These are phyloP conservation scores for Oryza punctata DNA, from an alignment of 176 grass and related monocot species.

Conservation along the genomic window DNA sequence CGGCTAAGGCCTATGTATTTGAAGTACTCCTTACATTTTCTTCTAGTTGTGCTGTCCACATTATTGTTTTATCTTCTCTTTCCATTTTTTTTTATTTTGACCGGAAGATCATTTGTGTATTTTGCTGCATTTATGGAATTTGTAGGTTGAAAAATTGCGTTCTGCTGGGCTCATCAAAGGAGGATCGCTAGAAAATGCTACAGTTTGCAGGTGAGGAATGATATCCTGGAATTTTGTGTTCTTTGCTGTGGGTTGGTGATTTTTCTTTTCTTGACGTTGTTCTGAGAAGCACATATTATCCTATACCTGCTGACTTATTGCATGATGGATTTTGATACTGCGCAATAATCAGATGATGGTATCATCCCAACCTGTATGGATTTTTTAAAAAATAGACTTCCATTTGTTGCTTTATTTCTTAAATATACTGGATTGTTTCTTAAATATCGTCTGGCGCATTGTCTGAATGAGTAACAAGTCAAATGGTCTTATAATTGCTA, in stretches of 20 bases:
- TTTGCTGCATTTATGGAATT: conserved; percentile 20
- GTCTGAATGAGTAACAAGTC: not conserved
- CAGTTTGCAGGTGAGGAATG: conserved; percentile 78
- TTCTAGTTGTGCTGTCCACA: not conserved
- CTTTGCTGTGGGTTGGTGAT: not conserved
- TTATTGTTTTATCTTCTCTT: conserved; percentile 6
- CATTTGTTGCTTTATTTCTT: not conserved
- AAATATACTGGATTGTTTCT: not conserved
- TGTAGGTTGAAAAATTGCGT: conserved; percentile 66
- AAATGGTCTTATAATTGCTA: not conserved
- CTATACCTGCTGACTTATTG: not conserved
- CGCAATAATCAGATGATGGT: not conserved
- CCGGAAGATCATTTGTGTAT: not conserved
- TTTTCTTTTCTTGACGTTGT: conserved; percentile 1
- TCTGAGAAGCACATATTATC: not conserved
- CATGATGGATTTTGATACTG: not conserved
- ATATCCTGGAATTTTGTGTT: conserved; percentile 16
- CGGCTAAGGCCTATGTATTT: conserved; percentile 9
- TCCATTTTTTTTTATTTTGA: not conserved
- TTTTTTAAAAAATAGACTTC: not conserved
- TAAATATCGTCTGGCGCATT: conserved; percentile 25
- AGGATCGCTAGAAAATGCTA: conserved; percentile 86
- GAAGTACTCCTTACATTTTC: conserved; percentile 7
- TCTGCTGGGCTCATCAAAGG: conserved; percentile 83
- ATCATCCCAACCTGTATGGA: not conserved